phyloP scores from a whole-genome alignment of 1,139 yeast genomes.

The Pichia sp. region DNA sequence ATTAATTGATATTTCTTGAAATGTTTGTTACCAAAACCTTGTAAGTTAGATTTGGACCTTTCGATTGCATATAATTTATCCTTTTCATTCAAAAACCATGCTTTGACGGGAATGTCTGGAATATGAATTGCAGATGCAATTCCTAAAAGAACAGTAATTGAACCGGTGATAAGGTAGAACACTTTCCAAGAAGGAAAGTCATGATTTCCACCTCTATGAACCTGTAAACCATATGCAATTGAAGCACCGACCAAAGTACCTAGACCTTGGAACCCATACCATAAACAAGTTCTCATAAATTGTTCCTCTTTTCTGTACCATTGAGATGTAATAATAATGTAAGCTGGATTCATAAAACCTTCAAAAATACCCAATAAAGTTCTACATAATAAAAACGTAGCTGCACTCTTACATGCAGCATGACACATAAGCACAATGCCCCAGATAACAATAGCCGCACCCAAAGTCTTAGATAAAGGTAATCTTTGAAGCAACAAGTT shows the following conservation, averaged over 20 bases:
- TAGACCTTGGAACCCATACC: constrained; percentile 51
- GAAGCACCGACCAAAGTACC: constrained; percentile 50
- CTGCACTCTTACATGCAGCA: constrained; percentile 34
- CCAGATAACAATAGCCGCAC: constrained; percentile 37
- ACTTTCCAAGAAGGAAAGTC: constrained; percentile 38
- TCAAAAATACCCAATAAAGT: constrained; percentile 51
- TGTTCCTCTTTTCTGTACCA: constrained; percentile 50
- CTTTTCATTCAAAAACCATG: constrained; percentile 34
- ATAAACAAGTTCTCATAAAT: constrained; percentile 41
- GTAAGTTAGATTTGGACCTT: constrained; percentile 31
- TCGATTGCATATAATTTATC: constrained; percentile 33
- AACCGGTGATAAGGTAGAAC: constrained; percentile 40
- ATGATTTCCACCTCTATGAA: constrained; percentile 27
- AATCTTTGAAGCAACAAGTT: constrained; percentile 18
- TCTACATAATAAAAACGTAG: constrained; percentile 35
- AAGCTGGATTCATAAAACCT: constrained; percentile 51
- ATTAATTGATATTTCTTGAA: constrained; percentile 31
- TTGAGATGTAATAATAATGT: constrained; percentile 49
- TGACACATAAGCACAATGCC: constrained; percentile 38
- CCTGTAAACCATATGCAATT: constrained; percentile 45
- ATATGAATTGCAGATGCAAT: constrained; percentile 29
- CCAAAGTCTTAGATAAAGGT: constrained; percentile 21
- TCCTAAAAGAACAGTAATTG: constrained; percentile 39
- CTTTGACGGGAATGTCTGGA: constrained; percentile 45
- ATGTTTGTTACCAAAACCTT: constrained; percentile 36